Evolutionary conservation across 2,329 filamentous ascomycete genomes (phyloP).

Genomic region (Beauveria brongniartii): DNA sequence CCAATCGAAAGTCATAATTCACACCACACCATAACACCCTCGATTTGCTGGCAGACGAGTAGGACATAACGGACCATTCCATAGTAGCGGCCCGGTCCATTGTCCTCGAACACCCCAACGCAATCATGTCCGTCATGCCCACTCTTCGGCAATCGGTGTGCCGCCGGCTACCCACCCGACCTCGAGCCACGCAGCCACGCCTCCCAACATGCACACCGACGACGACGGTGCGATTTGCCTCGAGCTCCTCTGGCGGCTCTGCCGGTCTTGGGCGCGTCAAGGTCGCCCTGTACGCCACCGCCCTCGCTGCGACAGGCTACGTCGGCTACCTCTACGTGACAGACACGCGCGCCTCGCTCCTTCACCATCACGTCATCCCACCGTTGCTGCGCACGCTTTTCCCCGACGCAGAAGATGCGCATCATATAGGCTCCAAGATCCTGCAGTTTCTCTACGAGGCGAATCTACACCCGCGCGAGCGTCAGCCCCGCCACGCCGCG

Average conservation of each 20-base stretch:
- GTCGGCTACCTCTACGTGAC: slow-evolving; percentile 61
- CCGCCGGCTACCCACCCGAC: slow-evolving; percentile 2
- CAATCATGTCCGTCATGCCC: slow-evolving; percentile 1
- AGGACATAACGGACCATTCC: neutral
- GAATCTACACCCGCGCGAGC: slow-evolving; percentile 74
- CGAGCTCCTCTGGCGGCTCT: slow-evolving; percentile 22
- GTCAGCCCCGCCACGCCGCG: slow-evolving; percentile 37
- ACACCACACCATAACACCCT: neutral
- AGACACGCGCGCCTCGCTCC: slow-evolving; percentile 58
- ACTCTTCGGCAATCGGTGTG: slow-evolving; percentile 4
- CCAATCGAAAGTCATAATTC: neutral
- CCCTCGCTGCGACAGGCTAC: slow-evolving; percentile 33
- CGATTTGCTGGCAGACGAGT: neutral
- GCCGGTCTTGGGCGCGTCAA: slow-evolving; percentile 26
- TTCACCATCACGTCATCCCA: slow-evolving; percentile 61
- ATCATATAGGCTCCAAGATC: slow-evolving; percentile 65
- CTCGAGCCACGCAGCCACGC: neutral
- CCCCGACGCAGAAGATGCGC: slow-evolving; percentile 83
- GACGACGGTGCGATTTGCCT: slow-evolving; percentile 11
- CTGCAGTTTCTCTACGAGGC: slow-evolving; percentile 67
- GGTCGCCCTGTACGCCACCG: slow-evolving; percentile 31
- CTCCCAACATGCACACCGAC: neutral
- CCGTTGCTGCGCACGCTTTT: slow-evolving; percentile 57
- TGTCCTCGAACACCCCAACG: neutral
- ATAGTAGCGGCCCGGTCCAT: neutral